Base-by-base conservation (phyloP, 2,329 filamentous ascomycete species). In the Beauveria asiatica region DNA sequence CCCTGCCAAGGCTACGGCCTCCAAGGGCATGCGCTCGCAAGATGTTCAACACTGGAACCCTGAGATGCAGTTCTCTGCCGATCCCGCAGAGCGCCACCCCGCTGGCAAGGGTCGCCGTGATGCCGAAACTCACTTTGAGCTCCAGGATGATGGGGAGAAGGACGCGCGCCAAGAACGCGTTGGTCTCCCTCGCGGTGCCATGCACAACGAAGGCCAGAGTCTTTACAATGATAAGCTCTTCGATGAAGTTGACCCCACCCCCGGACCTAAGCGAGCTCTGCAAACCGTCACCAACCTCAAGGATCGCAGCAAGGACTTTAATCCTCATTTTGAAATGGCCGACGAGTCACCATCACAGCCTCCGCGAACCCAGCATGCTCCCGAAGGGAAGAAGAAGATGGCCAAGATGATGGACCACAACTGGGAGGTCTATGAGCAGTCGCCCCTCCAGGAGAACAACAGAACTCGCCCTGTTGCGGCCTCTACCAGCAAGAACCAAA, bases 161-260 rank as follows among this genome's bases (percentile, higher is more conserved):
- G 75, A 78, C 17, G 79, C 76, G 8, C 77, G 80, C 59, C 74
- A 76, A 48, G 78, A 78, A 56, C 68, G 73, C 52, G 69, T 74
- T 55, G 74, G 73, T 53, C 76, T 78, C 54, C 79, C 78, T 57
- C 80, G 78, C 60, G 83, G 83, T 49, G 73, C 78, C n/a, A 79
- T 74, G 42, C 81, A 85, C 61, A 91, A 90, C 73, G 84, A 83
- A 60, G 87, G 87, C 7, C 76, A 87, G 48, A 70, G 72, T 30
- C 78, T 96, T 49, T 96, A 96, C 76, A 81, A 90, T 68, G 89
- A 93, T 73, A 86, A 89, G 62, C 70, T 94, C 39, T 87, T 87
- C 69, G 80, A 83, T 61, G 81, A 85, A 53, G 82, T 84, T 39
- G 80, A 79, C 48, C 69, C 68, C 44, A 73, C 69, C 33, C 68